Evolutionary conservation across 2,329 filamentous ascomycete species (phyloP).

Genomic region (Trichoderma endophyticum): DNA sequence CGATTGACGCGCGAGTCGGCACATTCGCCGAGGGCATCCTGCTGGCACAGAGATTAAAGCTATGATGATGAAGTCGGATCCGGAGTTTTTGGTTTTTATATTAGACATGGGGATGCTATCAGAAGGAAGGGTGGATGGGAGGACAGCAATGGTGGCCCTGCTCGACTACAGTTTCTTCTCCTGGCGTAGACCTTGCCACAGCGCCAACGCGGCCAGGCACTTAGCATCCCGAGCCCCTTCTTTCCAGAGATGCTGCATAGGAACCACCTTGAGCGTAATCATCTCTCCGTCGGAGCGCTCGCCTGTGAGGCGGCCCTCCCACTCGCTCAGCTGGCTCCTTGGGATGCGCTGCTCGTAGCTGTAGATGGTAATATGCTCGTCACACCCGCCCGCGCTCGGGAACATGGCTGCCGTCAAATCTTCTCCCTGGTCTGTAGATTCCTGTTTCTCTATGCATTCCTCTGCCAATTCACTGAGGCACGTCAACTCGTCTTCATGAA

Average conservation of each 20-base stretch:
- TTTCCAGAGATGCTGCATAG: slow-evolving; percentile 54
- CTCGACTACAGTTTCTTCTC: slow-evolving; percentile 41
- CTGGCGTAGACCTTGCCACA: slow-evolving; percentile 55
- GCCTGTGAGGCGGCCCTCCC: slow-evolving; percentile 57
- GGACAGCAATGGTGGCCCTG: not conserved
- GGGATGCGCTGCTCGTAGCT: slow-evolving; percentile 53
- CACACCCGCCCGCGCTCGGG: slow-evolving; percentile 57
- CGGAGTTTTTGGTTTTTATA: not conserved
- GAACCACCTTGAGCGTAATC: slow-evolving; percentile 59
- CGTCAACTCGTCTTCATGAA: slow-evolving; percentile 45
- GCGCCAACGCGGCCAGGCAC: slow-evolving; percentile 54
- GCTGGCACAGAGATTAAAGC: slow-evolving; percentile 57
- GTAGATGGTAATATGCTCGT: slow-evolving; percentile 59
- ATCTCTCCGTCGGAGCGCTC: slow-evolving; percentile 57
- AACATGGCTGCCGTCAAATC: slow-evolving; percentile 49
- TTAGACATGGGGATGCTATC: not conserved
- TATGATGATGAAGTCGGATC: slow-evolving; percentile 28
- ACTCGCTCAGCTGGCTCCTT: slow-evolving; percentile 48
- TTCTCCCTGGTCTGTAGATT: slow-evolving; percentile 25
- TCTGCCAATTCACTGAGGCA: slow-evolving; percentile 52
- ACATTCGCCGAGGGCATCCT: slow-evolving; percentile 77
- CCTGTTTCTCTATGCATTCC: slow-evolving; percentile 22
- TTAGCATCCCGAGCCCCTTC: slow-evolving; percentile 58
- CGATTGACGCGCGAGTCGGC: slow-evolving; percentile 75
- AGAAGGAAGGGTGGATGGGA: not conserved